A percentile compares a stretch with the other conserved stretches of the same genome.
Conservation (phyloP, 208 protist species). For the Herpetomonas tarakana region DNA sequence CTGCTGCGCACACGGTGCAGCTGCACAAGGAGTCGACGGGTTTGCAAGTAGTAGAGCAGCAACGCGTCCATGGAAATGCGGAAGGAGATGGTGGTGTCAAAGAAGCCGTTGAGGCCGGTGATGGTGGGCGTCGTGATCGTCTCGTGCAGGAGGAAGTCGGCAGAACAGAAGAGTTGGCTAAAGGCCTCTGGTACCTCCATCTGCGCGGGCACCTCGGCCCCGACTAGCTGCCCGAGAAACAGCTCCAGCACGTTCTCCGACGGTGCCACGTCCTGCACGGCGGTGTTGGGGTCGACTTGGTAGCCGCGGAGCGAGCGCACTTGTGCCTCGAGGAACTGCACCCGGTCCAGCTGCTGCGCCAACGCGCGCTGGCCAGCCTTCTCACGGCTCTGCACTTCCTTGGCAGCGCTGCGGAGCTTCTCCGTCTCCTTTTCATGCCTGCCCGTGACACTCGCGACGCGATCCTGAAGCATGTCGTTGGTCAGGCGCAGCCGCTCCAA, state of each 20-base stretch:
- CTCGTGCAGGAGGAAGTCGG: conserved; percentile 88
- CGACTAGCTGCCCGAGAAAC: conserved; percentile 87
- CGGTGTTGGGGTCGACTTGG: conserved; percentile 42
- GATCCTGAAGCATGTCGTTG: conserved; percentile 71
- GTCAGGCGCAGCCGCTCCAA: conserved; percentile 65
- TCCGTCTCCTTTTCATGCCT: conserved; percentile 23
- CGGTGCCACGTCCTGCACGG: conserved; percentile 36
- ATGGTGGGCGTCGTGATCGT: conserved; percentile 84
- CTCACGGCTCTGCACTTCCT: conserved; percentile 47
- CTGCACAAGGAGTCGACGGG: conserved; percentile 79
- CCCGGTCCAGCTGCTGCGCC: conserved; percentile 70
- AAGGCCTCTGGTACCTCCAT: conserved; percentile 42
- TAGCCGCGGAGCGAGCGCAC: conserved; percentile 82
- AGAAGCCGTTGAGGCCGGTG: conserved; percentile 81
- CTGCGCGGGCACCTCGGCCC: conserved; percentile 45
- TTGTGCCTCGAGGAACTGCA: conserved; percentile 85
- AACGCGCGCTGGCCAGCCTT: conserved; percentile 54
- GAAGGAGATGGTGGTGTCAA: conserved; percentile 86
- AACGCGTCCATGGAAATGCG: conserved; percentile 85
- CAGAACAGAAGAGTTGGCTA: conserved; percentile 73
- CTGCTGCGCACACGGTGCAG: conserved; percentile 77
- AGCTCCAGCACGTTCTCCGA: conserved; percentile 87
- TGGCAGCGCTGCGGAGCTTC: conserved; percentile 27
- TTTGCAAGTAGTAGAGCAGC: conserved; percentile 83
- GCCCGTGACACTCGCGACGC: conserved; percentile 31